Evolutionary conservation across 192 early-diverging fungal genomes (phyloP), one percentile per base, ranked within the genome.

Genomic region (Neocallimastix lanati): DNA sequence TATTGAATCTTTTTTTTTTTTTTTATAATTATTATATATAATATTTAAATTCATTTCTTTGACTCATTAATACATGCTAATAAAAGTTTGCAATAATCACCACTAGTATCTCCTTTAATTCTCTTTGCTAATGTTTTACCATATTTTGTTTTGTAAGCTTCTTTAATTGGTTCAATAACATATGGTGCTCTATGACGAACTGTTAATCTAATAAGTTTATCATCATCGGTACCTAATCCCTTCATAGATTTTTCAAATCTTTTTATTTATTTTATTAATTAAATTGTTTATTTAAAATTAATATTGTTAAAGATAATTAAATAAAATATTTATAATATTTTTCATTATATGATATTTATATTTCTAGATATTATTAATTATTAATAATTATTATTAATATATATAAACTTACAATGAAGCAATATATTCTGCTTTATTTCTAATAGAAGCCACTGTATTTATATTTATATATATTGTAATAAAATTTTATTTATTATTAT

Each of bases 191-290:
- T 77, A 38, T 86, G 78, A 28, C 85, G 80, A 30, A 79, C 85
- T 25, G 79, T 36, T n/a, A 87, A 77, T 28, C 86, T 82, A 40
- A 87, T 88, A 35, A 87, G 81, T 76, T 82, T 83, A 78, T 81
- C 79, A 77, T 88, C 86, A 29, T 88, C 81, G 0, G 87, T 88
- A 25, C 87, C 87, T 28, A 88, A 9, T 13, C 87, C 87, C 7
- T 86, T 79, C 87, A 88, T 88, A 36, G 87, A 38, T 76, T 87
- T 85, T 77, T 88, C 87, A 30, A 88, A 86, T 67, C 50, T 67
- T 16, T 50, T 4, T 50, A 9, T 67, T 50, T 21, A n/a, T n/a
- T 21, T 50, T 16, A 13, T 50, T 50, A 50, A 50, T 21, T 21
- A 4, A n/a, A 2, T n/a, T n/a, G n/a, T n/a, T n/a, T n/a, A 9